Base-by-base conservation (phyloP, 306 rosid genomes). In the Gleditsia sinensis region DNA sequence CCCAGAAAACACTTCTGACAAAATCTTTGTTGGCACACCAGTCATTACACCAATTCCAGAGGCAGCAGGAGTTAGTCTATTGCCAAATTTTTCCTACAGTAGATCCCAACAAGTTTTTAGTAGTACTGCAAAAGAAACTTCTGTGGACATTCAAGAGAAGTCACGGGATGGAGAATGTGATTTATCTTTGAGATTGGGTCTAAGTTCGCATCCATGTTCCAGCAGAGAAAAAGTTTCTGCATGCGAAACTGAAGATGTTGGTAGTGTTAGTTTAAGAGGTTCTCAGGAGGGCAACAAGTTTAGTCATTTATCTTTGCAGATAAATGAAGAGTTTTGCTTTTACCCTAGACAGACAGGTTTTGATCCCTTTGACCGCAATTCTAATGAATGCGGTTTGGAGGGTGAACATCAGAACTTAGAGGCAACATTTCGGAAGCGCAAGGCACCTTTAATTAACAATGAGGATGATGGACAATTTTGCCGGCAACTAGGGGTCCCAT, bases 101-200 rank as follows among this genome's bases (percentile, higher is more conserved):
- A 82, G 82, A 55, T 67, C 86, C 67, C 86, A 78, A 78, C 86
- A 81, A 49, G 75, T 37, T 78, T 21, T 72, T 10, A 72, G 34
- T 72, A 78, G 85, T 72, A 43, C 75, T 43, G 77, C 71, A 9
- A 69, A 78, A 69, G 87, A 68, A 34, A 53, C 79, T 64, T 71
- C 51, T 28, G 42, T 74, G 67, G 84, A 80, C 84, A 72, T 72
- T 64, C 86, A 56, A 59, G 89, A 81, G 72, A 84, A 51, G 60
- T 75, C 81, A 34, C 83, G 21, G 8, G 91, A 86, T 28, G 57
- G 71, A 68, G 89, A 78, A 61, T 95, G 96, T 62, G 99, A 95
- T 72, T 86, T 95, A 40, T 87, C 97, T 36, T 81, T 95, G 83
- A 87, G 96, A 69, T 56, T 95, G 96, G 97, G 98, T 65, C 85